Base-by-base conservation (phyloP, 169 alveolate genomes). In the Cryptosporidium felis region DNA sequence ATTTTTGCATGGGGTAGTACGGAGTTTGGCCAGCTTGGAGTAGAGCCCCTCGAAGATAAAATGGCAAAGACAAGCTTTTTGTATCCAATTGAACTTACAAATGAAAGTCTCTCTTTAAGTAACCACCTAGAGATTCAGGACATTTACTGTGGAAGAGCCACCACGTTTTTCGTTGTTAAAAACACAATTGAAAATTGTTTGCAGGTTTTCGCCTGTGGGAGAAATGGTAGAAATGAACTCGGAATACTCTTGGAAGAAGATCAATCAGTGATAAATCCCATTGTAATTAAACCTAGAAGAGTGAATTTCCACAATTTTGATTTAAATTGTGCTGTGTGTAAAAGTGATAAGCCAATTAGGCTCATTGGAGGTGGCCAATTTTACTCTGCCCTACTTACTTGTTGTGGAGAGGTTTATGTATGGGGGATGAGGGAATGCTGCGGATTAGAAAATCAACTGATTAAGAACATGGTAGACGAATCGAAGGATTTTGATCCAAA, bases 331-430 rank as follows among this genome's bases (percentile, higher is more conserved):
- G 38, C 30, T 26, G 21, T 53, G 0, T 74, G 89, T 30, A 60
- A 88, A 41, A 90, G 92, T 8, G 90, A 88, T 10, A 62, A 80
- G 53, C 82, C 89, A 49, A 88, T 93, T 9, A 59, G 62, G 18
- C 88, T 89, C 23, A 62, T 93, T 10, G 89, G 91, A 36, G 96
- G 96, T n/a, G 96, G 96, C 9, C 96, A 93, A 66, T 92, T 89
- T 62, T 93, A 92, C 65, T 88, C 96, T 21, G 89, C 92, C n/a
- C 90, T 94, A 23, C 62, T 91, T 32, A 89, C 91, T 38, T 80
- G 82, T 38, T 91, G 91, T 46, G 92, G 92, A 58, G 91, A 90
- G 46, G 62, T 93, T 30, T 93, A 80, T 80, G 85, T 90, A 10
- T 93, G 96, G 96, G 96, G 96, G 14, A 93, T 90, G 80, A 80